These are phyloP conservation scores for Colletotrichum phormii DNA, from an alignment of 2,329 filamentous ascomycete genomes.

Conservation along the genomic window DNA sequence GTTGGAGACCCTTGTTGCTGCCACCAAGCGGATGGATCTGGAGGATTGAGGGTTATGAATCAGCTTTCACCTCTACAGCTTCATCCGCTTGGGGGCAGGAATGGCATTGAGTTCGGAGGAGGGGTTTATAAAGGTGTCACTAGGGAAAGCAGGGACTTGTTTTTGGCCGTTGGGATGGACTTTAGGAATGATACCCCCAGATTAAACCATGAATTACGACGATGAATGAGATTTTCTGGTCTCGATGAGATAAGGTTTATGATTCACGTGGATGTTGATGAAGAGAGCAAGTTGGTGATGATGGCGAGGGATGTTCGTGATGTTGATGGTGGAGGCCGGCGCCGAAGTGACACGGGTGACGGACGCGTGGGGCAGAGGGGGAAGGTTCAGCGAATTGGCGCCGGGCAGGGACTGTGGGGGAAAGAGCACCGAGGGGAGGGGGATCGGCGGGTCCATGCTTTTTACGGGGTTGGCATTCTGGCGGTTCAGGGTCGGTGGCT, in stretches of 20 bases:
- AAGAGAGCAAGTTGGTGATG: too few species aligned
- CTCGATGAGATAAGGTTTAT: not conserved
- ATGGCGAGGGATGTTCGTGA: too few species aligned
- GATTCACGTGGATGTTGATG: too few species aligned
- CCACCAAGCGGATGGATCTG: constrained; percentile 21
- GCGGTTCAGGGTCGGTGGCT: not conserved
- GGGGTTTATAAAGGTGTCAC: not conserved
- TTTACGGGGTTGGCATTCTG: constrained; percentile 1
- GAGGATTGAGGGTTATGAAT: not conserved
- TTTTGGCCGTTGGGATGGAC: not conserved
- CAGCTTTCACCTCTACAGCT: not conserved
- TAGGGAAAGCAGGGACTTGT: not conserved
- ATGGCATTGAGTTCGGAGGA: not conserved
- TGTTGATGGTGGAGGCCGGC: not conserved
- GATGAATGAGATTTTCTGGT: not conserved
- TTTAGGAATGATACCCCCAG: not conserved
- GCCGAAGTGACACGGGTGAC: constrained; percentile 7
- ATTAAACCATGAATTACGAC: not conserved
- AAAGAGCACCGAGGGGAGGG: constrained; percentile 20
- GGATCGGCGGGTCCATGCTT: constrained; percentile 33
- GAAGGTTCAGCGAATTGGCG: not conserved
- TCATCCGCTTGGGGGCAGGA: not conserved
- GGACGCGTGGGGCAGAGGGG: constrained; percentile 21
- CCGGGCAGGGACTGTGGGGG: constrained; percentile 2
- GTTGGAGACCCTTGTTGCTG: constrained; percentile 29